A percentile compares a stretch with the other conserved stretches of the same genome.
Conservation (phyloP, 805 yeast genomes). For the Kuraishia piskuri region DNA sequence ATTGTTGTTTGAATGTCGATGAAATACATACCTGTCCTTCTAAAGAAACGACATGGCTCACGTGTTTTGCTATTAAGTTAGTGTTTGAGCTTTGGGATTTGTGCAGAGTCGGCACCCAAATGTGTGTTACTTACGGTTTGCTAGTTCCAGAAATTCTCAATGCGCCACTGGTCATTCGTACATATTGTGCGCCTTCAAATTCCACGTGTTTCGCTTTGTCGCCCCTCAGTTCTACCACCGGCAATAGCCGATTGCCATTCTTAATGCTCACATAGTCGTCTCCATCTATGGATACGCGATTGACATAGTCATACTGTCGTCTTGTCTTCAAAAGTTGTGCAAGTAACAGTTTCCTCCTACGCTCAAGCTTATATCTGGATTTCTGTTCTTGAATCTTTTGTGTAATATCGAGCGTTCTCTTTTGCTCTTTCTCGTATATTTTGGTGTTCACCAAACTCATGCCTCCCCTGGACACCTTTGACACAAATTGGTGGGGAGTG, state of each 20-base stretch:
- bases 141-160: background rate
- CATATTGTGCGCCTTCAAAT: slow-evolving; percentile 5
- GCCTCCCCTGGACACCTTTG: slow-evolving; percentile 26
- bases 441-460: slow-evolving; percentile 29
- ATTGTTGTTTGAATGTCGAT: background rate
- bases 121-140: slow-evolving; percentile 1
- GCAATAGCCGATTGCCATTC: slow-evolving; percentile 31
- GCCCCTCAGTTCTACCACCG: slow-evolving; percentile 20
- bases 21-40: slow-evolving; percentile 3
- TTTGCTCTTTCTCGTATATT: slow-evolving; percentile 24
- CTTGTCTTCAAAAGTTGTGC: slow-evolving; percentile 21
- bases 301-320: slow-evolving; percentile 32
- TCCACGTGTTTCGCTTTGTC: slow-evolving; percentile 3
- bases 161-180: background rate
- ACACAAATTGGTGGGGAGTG: slow-evolving; percentile 13
- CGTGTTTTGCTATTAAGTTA: slow-evolving; percentile 11
- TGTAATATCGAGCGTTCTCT: slow-evolving; percentile 12
- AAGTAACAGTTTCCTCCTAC: slow-evolving; percentile 10
- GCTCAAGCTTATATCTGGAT: slow-evolving; percentile 5
- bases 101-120: slow-evolving; percentile 5
- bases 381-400: slow-evolving; percentile 14
- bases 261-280: slow-evolving; percentile 33
- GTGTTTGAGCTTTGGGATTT: slow-evolving; percentile 11
- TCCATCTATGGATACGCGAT: slow-evolving; percentile 33
- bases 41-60: slow-evolving; percentile 18